Evolutionary conservation across 768 basidiomycete species (phyloP), one percentile per base, ranked within the genome.

Genomic region (Lentinula lateritia): DNA sequence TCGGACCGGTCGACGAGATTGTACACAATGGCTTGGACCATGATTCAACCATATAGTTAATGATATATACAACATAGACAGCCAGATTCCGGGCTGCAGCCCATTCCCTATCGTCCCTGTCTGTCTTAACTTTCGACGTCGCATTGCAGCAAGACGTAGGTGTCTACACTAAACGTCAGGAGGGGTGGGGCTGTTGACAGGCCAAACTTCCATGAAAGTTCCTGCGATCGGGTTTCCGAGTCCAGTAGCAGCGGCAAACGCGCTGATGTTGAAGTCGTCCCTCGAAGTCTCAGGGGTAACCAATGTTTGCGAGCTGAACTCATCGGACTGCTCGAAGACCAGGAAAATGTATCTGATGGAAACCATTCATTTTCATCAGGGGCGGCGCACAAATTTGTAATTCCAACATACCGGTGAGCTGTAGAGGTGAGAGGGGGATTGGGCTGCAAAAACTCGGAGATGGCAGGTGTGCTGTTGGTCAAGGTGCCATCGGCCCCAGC

Each of bases 181-280:
- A 48, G 46, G 46, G 23, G 46, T 48, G 18, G 46, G 46, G 20
- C 46, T 48, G 46, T 48, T 48, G 7, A 48, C 62, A 50, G 78
- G 75, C 1, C 70, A 76, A 28, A 80, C 78, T 13, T 73, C 67
- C 75, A 81, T 80, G 67, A 80, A 83, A 0, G 78, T 80, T 50
- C 80, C 82, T 12, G 73, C 82, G 41, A 82, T 72, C 0, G 80
- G 80, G 15, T 73, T 66, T 32, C 81, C 81, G 15, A 83, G 69
- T 8, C 76, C 73, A 32, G 78, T 76, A 13, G 67, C 69, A 10
- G 62, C 63, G 0, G 78, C 78, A 62, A 82, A 83, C 20, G 67
- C 50, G 61, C 76, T 80, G 45, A 82, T 73, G 58, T 81, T 80
- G 70, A 81, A 82, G 16, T 62, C 36, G 1, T 55, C 52, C 52